These are phyloP conservation scores for Nannochloris sp. DNA, from an alignment of 139 green algal genomes.

Conservation along the genomic window DNA sequence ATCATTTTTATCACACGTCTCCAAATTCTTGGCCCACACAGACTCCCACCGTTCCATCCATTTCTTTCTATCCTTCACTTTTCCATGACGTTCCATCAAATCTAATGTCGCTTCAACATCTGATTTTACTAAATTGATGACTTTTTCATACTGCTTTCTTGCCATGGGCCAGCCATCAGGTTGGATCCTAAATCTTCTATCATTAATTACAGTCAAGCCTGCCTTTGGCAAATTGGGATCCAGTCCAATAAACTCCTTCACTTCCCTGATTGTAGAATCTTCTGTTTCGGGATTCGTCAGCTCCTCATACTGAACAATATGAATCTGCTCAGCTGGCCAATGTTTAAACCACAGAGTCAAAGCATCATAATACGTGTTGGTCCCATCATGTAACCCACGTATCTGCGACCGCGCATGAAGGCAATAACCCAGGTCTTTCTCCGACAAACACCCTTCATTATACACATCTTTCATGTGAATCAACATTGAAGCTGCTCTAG, in stretches of 20 bases:
- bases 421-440: neutral
- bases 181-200: slow-evolving; percentile 1
- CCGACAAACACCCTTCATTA: slow-evolving; percentile 2
- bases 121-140: slow-evolving; percentile 4
- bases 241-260: slow-evolving; percentile 9
- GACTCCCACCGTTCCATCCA: slow-evolving; percentile 11
- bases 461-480: slow-evolving; percentile 19
- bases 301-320: slow-evolving; percentile 15
- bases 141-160: slow-evolving; percentile 8
- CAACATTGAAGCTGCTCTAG: slow-evolving; percentile 22
- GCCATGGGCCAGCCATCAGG: slow-evolving; percentile 12
- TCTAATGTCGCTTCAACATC: slow-evolving; percentile 1
- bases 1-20: slow-evolving; percentile 1
- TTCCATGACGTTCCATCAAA: slow-evolving; percentile 3
- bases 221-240: neutral
- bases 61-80: neutral
- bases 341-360: neutral
- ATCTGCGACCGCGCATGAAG: neutral
- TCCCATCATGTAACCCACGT: neutral
- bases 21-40: slow-evolving; percentile 12
- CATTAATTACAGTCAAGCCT: slow-evolving; percentile 1
- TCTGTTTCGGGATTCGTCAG: neutral
- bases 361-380: neutral
- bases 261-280: neutral
- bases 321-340: slow-evolving; percentile 3